Evolutionary conservation across 169 alveolate genomes (phyloP).

Genomic region (Perkinsus olseni): DNA sequence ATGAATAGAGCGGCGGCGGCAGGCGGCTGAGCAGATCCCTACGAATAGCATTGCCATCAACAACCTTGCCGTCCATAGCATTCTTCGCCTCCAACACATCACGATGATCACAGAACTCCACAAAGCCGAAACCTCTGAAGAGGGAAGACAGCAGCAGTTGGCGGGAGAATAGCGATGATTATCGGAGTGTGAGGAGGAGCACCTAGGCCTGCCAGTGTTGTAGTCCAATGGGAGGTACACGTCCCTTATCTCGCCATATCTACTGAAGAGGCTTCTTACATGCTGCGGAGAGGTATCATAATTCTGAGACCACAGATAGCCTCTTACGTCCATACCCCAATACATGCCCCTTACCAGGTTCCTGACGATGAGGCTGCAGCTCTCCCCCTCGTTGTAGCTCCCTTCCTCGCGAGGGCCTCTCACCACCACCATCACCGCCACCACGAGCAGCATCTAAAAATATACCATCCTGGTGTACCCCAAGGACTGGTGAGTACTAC

Average conservation of each 20-base stretch:
- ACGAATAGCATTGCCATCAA: conserved; percentile 44
- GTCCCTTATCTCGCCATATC: conserved; percentile 68
- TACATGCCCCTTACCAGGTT: neutral
- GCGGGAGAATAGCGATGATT: neutral
- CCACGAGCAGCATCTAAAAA: neutral
- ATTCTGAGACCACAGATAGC: neutral
- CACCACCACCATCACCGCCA: neutral
- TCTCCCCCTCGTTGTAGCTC: neutral
- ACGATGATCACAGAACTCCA: conserved; percentile 49
- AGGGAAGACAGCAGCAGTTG: too few species aligned
- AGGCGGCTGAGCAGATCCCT: neutral
- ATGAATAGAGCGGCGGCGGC: neutral
- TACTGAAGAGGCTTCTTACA: conserved; percentile 54
- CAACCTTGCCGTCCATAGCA: conserved; percentile 56
- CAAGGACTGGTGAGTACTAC: neutral
- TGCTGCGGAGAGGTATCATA: conserved; percentile 66
- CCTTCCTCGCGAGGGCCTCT: neutral
- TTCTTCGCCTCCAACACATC: conserved; percentile 60
- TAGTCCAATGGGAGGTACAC: conserved; percentile 73
- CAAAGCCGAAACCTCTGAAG: conserved; percentile 59
- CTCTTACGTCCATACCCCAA: neutral
- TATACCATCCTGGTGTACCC: neutral
- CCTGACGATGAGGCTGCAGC: neutral
- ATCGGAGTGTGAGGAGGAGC: neutral
- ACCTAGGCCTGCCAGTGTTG: conserved; percentile 65